phyloP scores from a whole-genome alignment of 371 early-diverging fungal genomes.

The Umbelopsis sp. region DNA sequence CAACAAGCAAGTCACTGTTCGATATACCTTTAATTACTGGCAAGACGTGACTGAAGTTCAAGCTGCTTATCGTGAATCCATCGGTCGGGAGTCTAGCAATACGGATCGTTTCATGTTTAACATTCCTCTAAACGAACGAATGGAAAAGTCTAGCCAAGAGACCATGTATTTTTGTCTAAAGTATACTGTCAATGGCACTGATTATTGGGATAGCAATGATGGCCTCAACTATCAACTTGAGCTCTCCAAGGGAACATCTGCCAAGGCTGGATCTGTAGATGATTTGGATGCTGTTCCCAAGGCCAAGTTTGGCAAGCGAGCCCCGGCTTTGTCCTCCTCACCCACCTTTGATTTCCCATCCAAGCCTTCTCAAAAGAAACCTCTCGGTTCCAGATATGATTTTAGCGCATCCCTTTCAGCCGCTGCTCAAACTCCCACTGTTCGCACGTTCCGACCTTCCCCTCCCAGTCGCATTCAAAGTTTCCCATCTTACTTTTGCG shows the following conservation, averaged over 20 bases:
- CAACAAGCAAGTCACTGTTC: constrained; percentile 61
- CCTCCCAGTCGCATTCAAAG: constrained; percentile 8
- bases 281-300: background rate
- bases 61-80: constrained; percentile 48
- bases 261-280: background rate
- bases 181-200: constrained; percentile 57
- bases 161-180: constrained; percentile 56
- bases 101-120: constrained; percentile 20
- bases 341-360: constrained; percentile 15
- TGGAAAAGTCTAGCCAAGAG: constrained; percentile 25
- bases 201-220: constrained; percentile 73
- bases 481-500: constrained; percentile 8
- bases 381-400: constrained; percentile 17
- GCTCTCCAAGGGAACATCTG: constrained; percentile 25
- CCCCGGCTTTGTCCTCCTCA: constrained; percentile 4
- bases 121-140: constrained; percentile 18
- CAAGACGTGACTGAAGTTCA: constrained; percentile 46
- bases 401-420: constrained; percentile 19
- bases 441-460: background rate
- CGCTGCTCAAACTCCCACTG: background rate
- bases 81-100: constrained; percentile 17
- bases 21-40: constrained; percentile 71
- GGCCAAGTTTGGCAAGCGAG: constrained; percentile 5
- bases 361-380: constrained; percentile 18
- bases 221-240: constrained; percentile 62